Evolutionary conservation across 805 yeast genomes (phyloP), one percentile per base, ranked within the genome.

Genomic region (Barnettozyma sp.): DNA sequence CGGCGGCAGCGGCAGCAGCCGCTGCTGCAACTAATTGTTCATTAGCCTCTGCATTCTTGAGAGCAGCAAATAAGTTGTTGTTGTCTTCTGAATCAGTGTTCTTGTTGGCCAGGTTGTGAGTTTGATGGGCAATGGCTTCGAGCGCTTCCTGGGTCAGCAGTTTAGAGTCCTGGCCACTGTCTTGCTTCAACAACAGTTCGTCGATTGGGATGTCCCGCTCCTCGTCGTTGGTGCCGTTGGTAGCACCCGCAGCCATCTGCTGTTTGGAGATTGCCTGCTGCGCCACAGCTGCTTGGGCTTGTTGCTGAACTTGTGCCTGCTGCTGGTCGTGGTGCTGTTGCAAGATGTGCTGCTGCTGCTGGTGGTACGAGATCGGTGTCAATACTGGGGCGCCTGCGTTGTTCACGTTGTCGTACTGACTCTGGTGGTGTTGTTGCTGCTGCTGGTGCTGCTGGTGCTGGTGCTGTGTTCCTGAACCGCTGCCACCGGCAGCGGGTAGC

Each of bases 181-280:
- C 40, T 29, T 43, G 41, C 22, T 41, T 43, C 31, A 43, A 26
- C 28, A 43, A 14, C 26, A 39, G 20, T 15, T 43, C 46, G 30
- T 43, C 46, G 14, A 43, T 43, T 12, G 46, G 46, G 12, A 43
- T 41, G 1, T 43, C 46, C 14, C 38, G 30, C 17, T 40, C 46
- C 12, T 42, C 44, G 13, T n/a, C n/a, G n/a, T n/a, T n/a, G n/a
- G n/a, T n/a, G n/a, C n/a, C n/a, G n/a, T n/a, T n/a, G n/a, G n/a
- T n/a, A n/a, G n/a, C n/a, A n/a, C n/a, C n/a, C n/a, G n/a, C n/a
- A n/a, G n/a, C n/a, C n/a, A 29, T 20, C 22, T 38, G 40, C 12
- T 30, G 36, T n/a, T 33, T 33, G 13, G 31, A 20, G n/a, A 23
- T 27, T 4, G 38, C 42, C 6, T 35, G 39, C 22, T 35, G 35